Percentiles rank a stretch among this genome's conserved stretches.
These are phyloP conservation scores for Xylaria sp. DNA, from an alignment of 2,329 filamentous ascomycete genomes.

Conservation along the genomic window DNA sequence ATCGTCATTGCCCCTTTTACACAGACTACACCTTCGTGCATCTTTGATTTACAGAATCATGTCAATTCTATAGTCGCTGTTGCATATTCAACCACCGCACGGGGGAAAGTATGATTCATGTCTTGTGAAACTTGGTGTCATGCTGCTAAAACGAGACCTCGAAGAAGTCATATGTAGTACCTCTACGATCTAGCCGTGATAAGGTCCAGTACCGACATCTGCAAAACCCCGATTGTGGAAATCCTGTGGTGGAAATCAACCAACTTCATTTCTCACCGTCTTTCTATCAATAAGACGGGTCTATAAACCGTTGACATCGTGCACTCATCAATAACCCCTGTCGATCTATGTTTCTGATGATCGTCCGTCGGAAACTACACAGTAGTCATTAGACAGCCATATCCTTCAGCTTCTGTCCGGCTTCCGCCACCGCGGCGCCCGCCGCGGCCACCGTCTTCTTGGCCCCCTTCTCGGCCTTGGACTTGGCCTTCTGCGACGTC, in stretches of 20 bases:
- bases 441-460: conserved; percentile 33
- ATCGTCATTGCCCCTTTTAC: no score
- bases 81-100: not conserved
- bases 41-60: not conserved
- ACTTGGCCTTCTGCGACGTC: conserved; percentile 59
- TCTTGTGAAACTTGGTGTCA: no score
- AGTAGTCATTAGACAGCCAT: conserved; percentile 33
- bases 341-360: no score
- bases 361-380: no score
- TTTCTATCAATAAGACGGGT: not conserved
- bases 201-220: no score
- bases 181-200: no score
- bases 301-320: not conserved
- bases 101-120: not conserved
- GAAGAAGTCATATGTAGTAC: no score
- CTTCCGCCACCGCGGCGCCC: conserved; percentile 27
- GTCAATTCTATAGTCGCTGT: no score
- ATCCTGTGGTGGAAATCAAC: not conserved
- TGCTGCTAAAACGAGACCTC: no score
- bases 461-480: conserved; percentile 35
- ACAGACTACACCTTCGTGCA: not conserved
- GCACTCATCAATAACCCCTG: not conserved
- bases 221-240: no score
- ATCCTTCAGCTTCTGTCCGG: conserved; percentile 34
- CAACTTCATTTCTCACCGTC: not conserved